A percentile compares a stretch with the other conserved stretches of the same genome.
Evolutionary conservation across 148 eudicot species (phyloP).

Genomic region (Vaccinium corymbosum): DNA sequence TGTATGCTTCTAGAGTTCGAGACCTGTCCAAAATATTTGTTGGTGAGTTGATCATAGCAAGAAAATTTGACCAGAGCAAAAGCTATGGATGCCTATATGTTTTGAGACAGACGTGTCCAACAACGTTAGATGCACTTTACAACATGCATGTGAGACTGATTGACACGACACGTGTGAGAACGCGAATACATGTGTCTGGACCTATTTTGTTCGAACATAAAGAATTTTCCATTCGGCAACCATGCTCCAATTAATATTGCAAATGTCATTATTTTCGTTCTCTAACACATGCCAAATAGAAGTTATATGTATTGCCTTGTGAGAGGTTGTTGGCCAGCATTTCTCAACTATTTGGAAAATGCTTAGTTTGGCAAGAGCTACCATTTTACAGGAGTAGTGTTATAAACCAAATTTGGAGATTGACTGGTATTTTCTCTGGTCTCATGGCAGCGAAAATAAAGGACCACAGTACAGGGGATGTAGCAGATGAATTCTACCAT

Average conservation of each 20-base stretch:
- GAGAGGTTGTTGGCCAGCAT: neutral
- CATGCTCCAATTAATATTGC: neutral
- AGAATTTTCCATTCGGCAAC: too few relatives aligned
- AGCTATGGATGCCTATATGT: too few relatives aligned
- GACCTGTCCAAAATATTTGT: neutral
- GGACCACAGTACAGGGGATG: constrained; percentile 32
- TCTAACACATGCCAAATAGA: neutral
- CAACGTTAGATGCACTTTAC: too few relatives aligned
- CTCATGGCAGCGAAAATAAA: constrained; percentile 12
- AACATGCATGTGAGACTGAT: too few relatives aligned
- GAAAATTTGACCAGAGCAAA: too few relatives aligned
- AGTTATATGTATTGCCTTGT: neutral
- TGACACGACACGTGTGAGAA: too few relatives aligned
- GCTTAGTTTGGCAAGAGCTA: neutral
- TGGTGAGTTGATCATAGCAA: too few relatives aligned
- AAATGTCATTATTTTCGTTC: neutral
- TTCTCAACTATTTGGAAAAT: neutral
- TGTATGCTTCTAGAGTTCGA: too few relatives aligned
- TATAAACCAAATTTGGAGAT: too few relatives aligned
- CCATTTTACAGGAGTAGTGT: neutral
- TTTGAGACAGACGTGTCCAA: too few relatives aligned
- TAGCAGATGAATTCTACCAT: constrained; percentile 36
- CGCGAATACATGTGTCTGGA: too few relatives aligned
- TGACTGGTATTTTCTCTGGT: neutral
- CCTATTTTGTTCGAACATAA: too few relatives aligned